A percentile compares a stretch with the other conserved stretches of the same genome.
These are phyloP conservation scores for Candida tibetensis DNA, from an alignment of 805 yeast species.

Conservation along the genomic window DNA sequence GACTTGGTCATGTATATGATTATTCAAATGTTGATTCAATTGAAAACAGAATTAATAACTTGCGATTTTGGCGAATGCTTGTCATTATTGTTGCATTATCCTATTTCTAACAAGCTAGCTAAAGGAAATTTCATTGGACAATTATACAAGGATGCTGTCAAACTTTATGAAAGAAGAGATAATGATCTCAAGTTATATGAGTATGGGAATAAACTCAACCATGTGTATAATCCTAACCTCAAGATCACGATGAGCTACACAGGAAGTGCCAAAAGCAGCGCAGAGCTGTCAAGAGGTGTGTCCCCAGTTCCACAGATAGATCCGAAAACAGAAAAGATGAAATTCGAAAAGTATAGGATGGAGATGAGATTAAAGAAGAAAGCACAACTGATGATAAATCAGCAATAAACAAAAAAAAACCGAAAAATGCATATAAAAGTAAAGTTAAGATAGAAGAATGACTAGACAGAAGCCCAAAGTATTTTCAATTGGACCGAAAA, in stretches of 20 bases:
- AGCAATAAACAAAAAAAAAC: no score
- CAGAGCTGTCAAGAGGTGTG: slow-evolving; percentile 16
- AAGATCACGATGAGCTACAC: slow-evolving; percentile 23
- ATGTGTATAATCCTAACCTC: slow-evolving; percentile 37
- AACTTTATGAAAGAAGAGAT: slow-evolving; percentile 30
- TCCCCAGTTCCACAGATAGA: slow-evolving; percentile 12
- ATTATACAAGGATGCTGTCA: slow-evolving; percentile 33
- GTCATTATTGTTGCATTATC: slow-evolving; percentile 49
- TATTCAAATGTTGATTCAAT: slow-evolving; percentile 41
- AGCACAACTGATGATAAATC: slow-evolving; percentile 20
- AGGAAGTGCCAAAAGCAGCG: slow-evolving; percentile 18
- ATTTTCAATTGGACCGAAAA: no score
- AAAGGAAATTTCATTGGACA: slow-evolving; percentile 20
- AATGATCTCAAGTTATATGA: slow-evolving; percentile 38
- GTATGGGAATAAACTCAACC: slow-evolving; percentile 41
- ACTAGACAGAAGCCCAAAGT: no score
- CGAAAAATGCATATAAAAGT: background rate
- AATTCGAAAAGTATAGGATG: slow-evolving; percentile 44
- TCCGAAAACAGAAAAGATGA: slow-evolving; percentile 34
- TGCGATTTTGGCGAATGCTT: slow-evolving; percentile 54
- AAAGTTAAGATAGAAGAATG: no score
- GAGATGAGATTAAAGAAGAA: slow-evolving; percentile 48
- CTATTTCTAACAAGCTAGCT: slow-evolving; percentile 25
- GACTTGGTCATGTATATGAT: slow-evolving; percentile 41
- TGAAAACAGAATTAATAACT: slow-evolving; percentile 42